Evolutionary conservation across 192 early-diverging fungal genomes (phyloP).

Genomic region (Coemansia aciculifera): DNA sequence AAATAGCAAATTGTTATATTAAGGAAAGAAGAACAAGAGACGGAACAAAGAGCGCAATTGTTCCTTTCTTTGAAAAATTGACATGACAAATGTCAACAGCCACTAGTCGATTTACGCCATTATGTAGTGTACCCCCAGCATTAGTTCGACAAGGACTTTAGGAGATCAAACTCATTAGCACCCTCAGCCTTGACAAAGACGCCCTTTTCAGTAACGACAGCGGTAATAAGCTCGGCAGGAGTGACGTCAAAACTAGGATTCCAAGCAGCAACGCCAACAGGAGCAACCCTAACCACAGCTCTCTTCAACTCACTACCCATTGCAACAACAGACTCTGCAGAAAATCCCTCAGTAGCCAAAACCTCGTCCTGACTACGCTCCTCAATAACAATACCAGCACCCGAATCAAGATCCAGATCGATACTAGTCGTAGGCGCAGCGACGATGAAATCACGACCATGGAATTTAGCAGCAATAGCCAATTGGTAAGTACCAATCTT

Average conservation of each 20-base stretch:
- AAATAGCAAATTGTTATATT: neutral
- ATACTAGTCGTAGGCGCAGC: conserved; percentile 94
- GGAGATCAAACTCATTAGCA: conserved; percentile 58
- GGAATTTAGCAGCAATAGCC: conserved; percentile 85
- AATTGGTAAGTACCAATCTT: conserved; percentile 99
- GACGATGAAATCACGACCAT: conserved; percentile 87
- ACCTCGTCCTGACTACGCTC: conserved; percentile 78
- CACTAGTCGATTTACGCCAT: neutral
- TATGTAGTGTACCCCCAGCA: neutral
- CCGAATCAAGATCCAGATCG: conserved; percentile 71
- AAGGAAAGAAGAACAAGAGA: neutral
- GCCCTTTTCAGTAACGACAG: conserved; percentile 91
- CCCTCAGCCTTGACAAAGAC: conserved; percentile 63
- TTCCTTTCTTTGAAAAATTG: neutral
- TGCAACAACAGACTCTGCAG: conserved; percentile 41
- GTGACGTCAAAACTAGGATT: conserved; percentile 97
- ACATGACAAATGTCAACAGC: neutral
- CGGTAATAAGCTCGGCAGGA: conserved; percentile 80
- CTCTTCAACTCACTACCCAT: conserved; percentile 42
- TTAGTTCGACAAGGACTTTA: neutral
- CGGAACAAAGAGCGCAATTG: neutral
- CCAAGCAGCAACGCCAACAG: conserved; percentile 87
- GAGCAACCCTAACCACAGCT: conserved; percentile 75
- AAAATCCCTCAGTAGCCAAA: conserved; percentile 52
- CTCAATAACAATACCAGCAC: conserved; percentile 85